Evolutionary conservation across 2,329 filamentous ascomycete species (phyloP), one percentile per base, ranked within the genome.

Genomic region (Colletotrichum acutatum): DNA sequence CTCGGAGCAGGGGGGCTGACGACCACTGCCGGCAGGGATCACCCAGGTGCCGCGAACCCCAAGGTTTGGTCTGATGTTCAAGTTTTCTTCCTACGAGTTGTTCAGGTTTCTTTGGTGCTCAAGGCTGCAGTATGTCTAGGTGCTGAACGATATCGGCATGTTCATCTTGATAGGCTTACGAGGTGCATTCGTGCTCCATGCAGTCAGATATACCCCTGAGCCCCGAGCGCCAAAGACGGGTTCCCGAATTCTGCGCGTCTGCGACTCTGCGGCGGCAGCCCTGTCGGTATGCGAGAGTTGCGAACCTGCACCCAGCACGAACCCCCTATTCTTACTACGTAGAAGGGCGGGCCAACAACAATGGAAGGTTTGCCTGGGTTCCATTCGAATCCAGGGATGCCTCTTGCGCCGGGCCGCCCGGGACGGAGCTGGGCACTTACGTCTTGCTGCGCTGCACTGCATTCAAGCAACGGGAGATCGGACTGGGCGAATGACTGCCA

Each of bases 41-140:
- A 37, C 61, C 71, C 60, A 70, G 70, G 28, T 12, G 56, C 22
- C 56, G 42, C 19, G 66, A n/a, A 42, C 46, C 66, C 71, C 19
- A 71, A 62, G 28, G 59, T 57, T 66, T 60, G 71, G 66, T 73
- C 71, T 71, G 71, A 62, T 62, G 46, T 65, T 28, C 26, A 22
- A 37, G 9, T 32, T 61, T 46, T 52, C 28, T 62, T 12, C 46
- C 37, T 42, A 42, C 16, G 37, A 42, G 37, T 19, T 42, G 37
- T 19, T 19, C 37, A 6, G 37, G 5, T 1, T 19, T 19, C 16
- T 42, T 42, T 42, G 37, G 6, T 34, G 32, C 32, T 34, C 32
- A 1, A 34, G 32, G 32, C 32, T 34, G 32, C 32, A 5, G 32
- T 11, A 34, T 34, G 32, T 34, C 12, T 19, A 42, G 37, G 5